These are phyloP conservation scores for Apiotrichum akiyoshidainum DNA, from an alignment of 1,284 basidiomycete species.

Conservation along the genomic window DNA sequence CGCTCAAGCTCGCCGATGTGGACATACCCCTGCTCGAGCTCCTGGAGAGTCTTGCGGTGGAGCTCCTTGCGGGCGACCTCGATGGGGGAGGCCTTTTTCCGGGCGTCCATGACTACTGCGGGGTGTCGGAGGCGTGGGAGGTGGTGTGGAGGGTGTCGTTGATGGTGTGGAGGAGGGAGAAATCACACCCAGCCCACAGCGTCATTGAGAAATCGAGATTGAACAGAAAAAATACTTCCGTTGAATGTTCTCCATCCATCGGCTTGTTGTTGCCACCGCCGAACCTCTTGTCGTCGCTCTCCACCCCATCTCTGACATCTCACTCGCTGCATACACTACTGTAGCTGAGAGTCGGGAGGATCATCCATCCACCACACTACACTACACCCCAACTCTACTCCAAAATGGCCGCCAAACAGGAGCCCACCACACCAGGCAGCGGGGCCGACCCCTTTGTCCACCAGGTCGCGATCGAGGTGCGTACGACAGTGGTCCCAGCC, in stretches of 20 bases:
- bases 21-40: constrained; percentile 26
- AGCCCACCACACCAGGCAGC: background rate
- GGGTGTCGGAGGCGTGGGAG: background rate
- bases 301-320: no score
- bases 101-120: constrained; percentile 1
- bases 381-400: background rate
- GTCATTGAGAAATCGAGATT: background rate
- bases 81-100: constrained; percentile 8
- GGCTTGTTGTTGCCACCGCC: background rate
- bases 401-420: background rate
- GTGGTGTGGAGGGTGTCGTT: background rate
- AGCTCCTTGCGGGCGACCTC: constrained; percentile 28
- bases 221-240: constrained; percentile 8
- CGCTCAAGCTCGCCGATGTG: no score
- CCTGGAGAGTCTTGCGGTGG: constrained; percentile 16
- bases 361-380: background rate
- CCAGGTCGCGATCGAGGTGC: constrained; percentile 63
- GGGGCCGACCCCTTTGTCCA: constrained; percentile 62
- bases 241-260: background rate
- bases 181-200: background rate
- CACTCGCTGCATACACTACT: background rate
- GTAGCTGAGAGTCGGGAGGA: background rate
- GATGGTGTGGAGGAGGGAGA: background rate
- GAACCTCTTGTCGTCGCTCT: no score
- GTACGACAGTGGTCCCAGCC: constrained; percentile 2